Conservation (phyloP, 306 rosid genomes). For the Luffa aegyptiaca region DNA sequence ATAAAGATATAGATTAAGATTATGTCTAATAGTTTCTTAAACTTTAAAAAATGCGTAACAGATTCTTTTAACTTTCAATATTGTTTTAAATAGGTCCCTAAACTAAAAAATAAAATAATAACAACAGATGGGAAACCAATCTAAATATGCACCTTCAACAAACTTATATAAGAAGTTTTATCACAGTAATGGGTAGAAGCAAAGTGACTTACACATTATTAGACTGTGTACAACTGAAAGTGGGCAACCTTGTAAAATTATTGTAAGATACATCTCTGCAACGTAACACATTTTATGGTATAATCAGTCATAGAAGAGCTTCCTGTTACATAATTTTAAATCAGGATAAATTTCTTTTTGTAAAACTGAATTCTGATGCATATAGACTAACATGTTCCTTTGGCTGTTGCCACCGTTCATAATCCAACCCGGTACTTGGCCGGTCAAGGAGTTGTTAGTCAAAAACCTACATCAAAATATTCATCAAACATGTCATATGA, state of each 20-base stretch:
- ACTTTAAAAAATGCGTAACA: too few relatives aligned
- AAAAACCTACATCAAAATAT: constrained; percentile 40
- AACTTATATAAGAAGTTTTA: background rate
- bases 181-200: background rate
- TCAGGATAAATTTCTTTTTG: too few relatives aligned
- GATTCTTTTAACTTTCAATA: too few relatives aligned
- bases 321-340: too few relatives aligned
- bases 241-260: constrained; percentile 30
- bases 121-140: too few relatives aligned
- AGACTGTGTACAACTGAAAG: constrained; percentile 34
- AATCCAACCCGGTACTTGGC: constrained; percentile 48
- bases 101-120: too few relatives aligned
- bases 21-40: too few relatives aligned
- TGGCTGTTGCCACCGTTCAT: background rate
- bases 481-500: too few relatives aligned
- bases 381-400: constrained; percentile 27
- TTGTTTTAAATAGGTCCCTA: too few relatives aligned
- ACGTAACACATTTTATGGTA: background rate
- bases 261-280: constrained; percentile 78
- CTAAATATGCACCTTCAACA: too few relatives aligned
- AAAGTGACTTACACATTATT: constrained; percentile 39
- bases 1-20: too few relatives aligned
- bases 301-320: background rate
- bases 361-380: too few relatives aligned
- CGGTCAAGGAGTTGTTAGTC: constrained; percentile 56